Evolutionary conservation across 2,329 filamentous ascomycete species (phyloP), one percentile per base, ranked within the genome.

Genomic region (Clonostachys sp.): DNA sequence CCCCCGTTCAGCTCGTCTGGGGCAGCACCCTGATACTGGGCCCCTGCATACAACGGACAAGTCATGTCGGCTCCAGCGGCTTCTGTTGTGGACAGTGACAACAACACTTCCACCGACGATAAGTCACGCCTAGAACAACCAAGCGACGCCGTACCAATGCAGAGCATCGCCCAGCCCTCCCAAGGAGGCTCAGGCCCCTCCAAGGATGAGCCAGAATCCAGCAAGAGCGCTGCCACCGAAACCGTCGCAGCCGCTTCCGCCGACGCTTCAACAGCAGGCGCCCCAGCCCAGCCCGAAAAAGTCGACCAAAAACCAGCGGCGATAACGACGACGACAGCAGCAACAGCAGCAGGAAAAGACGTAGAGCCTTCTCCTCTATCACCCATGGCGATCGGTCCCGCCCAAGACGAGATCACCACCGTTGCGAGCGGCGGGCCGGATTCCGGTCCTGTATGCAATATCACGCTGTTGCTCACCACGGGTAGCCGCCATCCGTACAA

Each of bases 401-500:
- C 69, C 4, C 62, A 74, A 13, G 64, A 74, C 42, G 66, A 74
- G 38, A 65, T 73, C 35, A 63, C 62, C 42, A 59, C 62, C 36
- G 57, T 64, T 24, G 59, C 62, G n/a, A 52, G 58, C 12, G 57
- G 56, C 13, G 51, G 51, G 30, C 51, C 60, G 5, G 65, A 67
- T 41, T 57, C 62, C 12, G 60, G 61, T 1, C 69, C 72, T 8
- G 72, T 78, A 7, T 83, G 89, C 61, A 79, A 80, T 52, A 95
- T 97, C 55, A 95, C 89, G 45, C 75, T 97, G 36, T 78, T 96
- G 36, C 78, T 96, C 48, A 89, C 86, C 0, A 90, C 74, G 1
- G 91, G 91, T 41, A 86, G 87, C 36, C 79, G 91, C 52, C 91
- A 96, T 67, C 90, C 91, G 1, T 96, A 95, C 69, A 90, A 86